Base-by-base conservation (phyloP, 352 stramenopile species). In the Phytophthora vignae region DNA sequence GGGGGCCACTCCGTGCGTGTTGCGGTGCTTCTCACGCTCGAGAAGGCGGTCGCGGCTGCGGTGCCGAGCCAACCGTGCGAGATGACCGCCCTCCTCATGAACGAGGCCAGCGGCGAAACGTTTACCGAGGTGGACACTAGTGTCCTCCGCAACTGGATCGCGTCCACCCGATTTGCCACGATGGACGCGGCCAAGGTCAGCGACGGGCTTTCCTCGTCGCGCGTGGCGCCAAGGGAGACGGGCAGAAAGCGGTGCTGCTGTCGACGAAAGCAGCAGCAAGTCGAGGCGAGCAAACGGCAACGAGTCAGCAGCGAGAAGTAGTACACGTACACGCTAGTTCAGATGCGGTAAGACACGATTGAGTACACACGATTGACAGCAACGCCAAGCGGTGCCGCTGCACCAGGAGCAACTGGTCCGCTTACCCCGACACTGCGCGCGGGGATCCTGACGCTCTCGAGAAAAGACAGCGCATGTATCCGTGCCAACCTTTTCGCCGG, bases 1-100 rank as follows among this genome's bases (percentile, higher is more conserved):
- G 74, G 76, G 31, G 74, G 76, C 27, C 69, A 79, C n/a, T 63
- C 78, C 46, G 74, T 91, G 19, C 74, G 74, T 21, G 74, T 77
- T 11, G 76, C 84, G 27, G 84, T 88, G 25, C 69, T 69, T 10
- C 67, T 88, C 11, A 85, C 76, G 44, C 77, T 91, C 6, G 80
- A 80, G 61, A 77, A 84, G 77, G 68, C 17, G 66, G 57, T 46
- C 19, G 10, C 75, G 36, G 76, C 76, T 12, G 29, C 22, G 25
- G 14, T 19, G 21, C 62, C 53, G 21, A 25, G 57, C 10, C 42
- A 12, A 52, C 73, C 74, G 62, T 87, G 82, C 61, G 71, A 84
- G 48, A 55, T 90, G 29, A 82, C 53, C 21, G 80, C 80, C n/a
- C 56, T 67, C 60, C 33, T 79, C 42, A n/a, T 75, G 38, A 67